Evolutionary conservation across 148 eudicot genomes (phyloP).

Genomic region (Vaccinium darrowii): DNA sequence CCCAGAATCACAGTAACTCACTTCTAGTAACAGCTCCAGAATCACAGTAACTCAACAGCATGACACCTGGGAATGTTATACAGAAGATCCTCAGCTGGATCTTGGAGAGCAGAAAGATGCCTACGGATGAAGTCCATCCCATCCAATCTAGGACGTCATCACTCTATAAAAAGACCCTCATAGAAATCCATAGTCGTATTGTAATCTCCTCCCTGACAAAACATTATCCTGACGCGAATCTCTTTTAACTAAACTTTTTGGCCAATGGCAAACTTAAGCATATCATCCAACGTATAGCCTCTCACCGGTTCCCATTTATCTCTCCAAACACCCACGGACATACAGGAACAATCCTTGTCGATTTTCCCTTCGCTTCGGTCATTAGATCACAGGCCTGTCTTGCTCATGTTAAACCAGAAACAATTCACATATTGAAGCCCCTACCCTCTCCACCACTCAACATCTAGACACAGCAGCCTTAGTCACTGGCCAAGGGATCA

Average conservation of each 20-base stretch:
- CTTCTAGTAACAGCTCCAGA: background rate
- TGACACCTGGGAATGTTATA: background rate
- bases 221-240: background rate
- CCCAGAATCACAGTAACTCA: background rate
- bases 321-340: background rate
- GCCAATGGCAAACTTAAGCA: background rate
- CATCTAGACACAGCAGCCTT: background rate
- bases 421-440: background rate
- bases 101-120: background rate
- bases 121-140: background rate
- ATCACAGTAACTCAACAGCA: background rate
- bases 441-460: background rate
- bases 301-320: background rate
- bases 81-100: background rate
- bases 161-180: background rate
- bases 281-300: background rate
- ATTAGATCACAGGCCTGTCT: background rate
- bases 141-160: background rate
- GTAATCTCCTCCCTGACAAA: background rate
- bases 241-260: background rate
- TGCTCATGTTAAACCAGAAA: background rate
- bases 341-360: background rate
- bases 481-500: background rate
- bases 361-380: background rate
- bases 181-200: background rate